These are phyloP conservation scores for Vicia faba DNA, from an alignment of 306 rosid species.

Conservation along the genomic window DNA sequence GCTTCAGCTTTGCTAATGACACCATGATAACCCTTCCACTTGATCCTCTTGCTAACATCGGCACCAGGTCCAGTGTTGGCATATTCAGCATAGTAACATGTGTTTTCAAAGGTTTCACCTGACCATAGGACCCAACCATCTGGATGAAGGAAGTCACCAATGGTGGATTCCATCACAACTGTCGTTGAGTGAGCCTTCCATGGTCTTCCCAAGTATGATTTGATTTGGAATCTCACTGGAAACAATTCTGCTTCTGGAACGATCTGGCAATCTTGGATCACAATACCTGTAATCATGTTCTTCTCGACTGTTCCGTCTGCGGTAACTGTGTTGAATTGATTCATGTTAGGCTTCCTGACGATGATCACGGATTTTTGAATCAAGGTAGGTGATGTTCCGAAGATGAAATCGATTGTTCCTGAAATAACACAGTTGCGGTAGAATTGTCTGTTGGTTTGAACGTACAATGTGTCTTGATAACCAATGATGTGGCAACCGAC, in stretches of 20 bases:
- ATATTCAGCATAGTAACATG: slow-evolving; percentile 54
- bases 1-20: slow-evolving; percentile 49
- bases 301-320: slow-evolving; percentile 47
- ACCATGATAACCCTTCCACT: slow-evolving; percentile 54
- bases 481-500: slow-evolving; percentile 60
- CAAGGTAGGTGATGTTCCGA: slow-evolving; percentile 47
- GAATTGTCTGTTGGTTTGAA: slow-evolving; percentile 62
- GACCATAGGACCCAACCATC: slow-evolving; percentile 47
- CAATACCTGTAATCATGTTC: slow-evolving; percentile 40
- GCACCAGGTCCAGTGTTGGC: slow-evolving; percentile 68
- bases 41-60: slow-evolving; percentile 39
- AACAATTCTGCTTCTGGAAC: slow-evolving; percentile 49
- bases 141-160: slow-evolving; percentile 54
- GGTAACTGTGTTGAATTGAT: slow-evolving; percentile 56
- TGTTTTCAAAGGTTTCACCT: slow-evolving; percentile 1
- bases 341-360: slow-evolving; percentile 45
- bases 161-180: slow-evolving; percentile 52
- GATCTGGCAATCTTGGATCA: slow-evolving; percentile 64
- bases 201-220: slow-evolving; percentile 63
- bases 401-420: slow-evolving; percentile 75
- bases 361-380: slow-evolving; percentile 65
- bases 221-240: slow-evolving; percentile 45
- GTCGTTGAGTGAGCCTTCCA: slow-evolving; percentile 62
- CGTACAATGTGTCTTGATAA: slow-evolving; percentile 66
- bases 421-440: slow-evolving; percentile 71